Evolutionary conservation across 768 basidiomycete species (phyloP).

Genomic region (Boletus huronensis): DNA sequence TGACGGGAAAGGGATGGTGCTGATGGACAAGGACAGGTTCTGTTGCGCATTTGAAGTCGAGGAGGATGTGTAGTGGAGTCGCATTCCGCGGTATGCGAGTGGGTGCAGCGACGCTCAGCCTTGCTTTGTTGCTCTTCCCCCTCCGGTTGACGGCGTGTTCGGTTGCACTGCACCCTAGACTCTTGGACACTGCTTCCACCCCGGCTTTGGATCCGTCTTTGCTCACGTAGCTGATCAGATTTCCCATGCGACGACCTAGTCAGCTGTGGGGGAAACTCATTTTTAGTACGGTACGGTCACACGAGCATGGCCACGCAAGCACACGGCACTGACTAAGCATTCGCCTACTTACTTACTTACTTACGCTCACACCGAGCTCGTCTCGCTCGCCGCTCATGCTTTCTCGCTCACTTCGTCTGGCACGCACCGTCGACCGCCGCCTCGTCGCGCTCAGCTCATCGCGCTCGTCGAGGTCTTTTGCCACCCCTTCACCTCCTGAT

Average conservation of each 20-base stretch:
- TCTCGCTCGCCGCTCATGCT: slow-evolving; percentile 42
- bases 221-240: no score
- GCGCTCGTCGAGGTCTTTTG: slow-evolving; percentile 41
- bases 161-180: no score
- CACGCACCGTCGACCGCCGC: slow-evolving; percentile 42
- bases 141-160: no score
- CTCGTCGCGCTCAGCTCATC: slow-evolving; percentile 33
- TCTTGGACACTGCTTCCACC: no score
- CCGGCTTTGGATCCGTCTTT: no score
- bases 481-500: slow-evolving; percentile 42
- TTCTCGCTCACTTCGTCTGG: slow-evolving; percentile 57
- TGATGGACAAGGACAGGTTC: slow-evolving; percentile 76
- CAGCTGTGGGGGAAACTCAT: no score
- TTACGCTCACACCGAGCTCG: neutral
- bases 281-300: no score
- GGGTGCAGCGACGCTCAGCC: no score
- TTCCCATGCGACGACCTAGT: no score
- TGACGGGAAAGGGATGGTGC: slow-evolving; percentile 76
- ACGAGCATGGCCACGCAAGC: no score
- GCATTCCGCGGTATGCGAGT: no score
- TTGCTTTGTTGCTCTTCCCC: no score
- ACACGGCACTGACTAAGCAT: slow-evolving; percentile 20
- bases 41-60: slow-evolving; percentile 85
- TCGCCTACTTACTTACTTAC: neutral
- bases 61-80: slow-evolving; percentile 24